Conservation (phyloP, 73 alveolate species). For the Uronychia binucleata region DNA sequence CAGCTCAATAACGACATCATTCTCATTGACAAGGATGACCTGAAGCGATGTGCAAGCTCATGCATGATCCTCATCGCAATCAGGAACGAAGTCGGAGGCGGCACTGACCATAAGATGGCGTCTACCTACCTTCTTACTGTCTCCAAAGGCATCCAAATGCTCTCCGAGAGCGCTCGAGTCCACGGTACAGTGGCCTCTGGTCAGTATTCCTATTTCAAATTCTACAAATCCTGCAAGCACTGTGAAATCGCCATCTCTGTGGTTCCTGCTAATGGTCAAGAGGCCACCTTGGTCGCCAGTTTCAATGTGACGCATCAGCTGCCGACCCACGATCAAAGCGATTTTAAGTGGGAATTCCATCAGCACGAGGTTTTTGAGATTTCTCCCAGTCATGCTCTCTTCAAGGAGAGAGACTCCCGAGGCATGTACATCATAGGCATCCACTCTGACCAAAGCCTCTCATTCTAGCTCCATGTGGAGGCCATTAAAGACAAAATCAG, state of each 20-base stretch:
- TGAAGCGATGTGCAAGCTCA: not conserved
- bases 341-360: not conserved
- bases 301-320: not conserved
- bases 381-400: not conserved
- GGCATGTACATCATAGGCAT: not conserved
- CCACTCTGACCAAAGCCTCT: not conserved
- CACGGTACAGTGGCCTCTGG: not conserved
- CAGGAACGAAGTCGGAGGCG: not conserved
- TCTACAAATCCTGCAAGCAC: not conserved
- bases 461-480: not conserved
- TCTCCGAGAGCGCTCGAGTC: not conserved
- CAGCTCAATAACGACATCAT: not conserved
- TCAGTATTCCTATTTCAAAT: not conserved
- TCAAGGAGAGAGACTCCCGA: not conserved
- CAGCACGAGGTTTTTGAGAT: not conserved
- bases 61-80: not conserved
- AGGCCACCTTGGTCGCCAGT: not conserved
- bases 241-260: not conserved
- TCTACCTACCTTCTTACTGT: not conserved
- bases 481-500: not conserved
- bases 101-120: not conserved
- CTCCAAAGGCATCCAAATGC: not conserved
- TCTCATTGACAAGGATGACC: not conserved
- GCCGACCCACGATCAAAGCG: not conserved
- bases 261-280: not conserved